Evolutionary conservation across 495 filamentous ascomycete species (phyloP).

Genomic region (Amorphotheca resinae): DNA sequence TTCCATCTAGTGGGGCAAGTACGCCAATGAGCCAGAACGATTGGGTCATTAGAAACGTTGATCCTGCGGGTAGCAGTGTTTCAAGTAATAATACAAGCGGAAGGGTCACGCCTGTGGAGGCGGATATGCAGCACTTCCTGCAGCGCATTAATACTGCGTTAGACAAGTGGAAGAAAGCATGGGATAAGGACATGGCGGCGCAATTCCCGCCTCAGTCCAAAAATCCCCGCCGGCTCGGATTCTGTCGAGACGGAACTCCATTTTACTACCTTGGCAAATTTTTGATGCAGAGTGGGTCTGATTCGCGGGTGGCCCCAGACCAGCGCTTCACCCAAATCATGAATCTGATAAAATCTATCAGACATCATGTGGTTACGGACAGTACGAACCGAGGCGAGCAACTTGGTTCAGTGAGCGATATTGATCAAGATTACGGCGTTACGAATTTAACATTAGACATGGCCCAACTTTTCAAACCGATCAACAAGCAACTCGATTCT

Average conservation of each 20-base stretch:
- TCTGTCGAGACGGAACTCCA: conserved; percentile 50
- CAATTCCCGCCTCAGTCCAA: conserved; percentile 42
- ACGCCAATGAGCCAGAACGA: conserved; percentile 33
- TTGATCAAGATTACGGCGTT: conserved; percentile 47
- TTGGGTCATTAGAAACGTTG: conserved; percentile 17
- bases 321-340: conserved; percentile 45
- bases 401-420: conserved; percentile 42
- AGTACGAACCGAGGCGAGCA: conserved; percentile 39
- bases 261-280: conserved; percentile 53
- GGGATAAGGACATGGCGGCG: conserved; percentile 49
- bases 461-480: conserved; percentile 48
- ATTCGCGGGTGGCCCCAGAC: conserved; percentile 39
- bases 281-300: conserved; percentile 35
- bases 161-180: conserved; percentile 51
- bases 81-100: conserved; percentile 17
- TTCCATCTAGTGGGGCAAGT: conserved; percentile 30
- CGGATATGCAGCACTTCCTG: conserved; percentile 11
- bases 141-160: conserved; percentile 31
- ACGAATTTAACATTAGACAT: conserved; percentile 52
- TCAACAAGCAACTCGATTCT: conserved; percentile 24
- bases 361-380: conserved; percentile 39
- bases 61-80: conserved; percentile 9
- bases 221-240: conserved; percentile 41
- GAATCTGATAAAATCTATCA: conserved; percentile 42
- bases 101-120: conserved; percentile 15